Conservation (phyloP, 2,329 filamentous ascomycete species). For the Hypoxylon sp. region DNA sequence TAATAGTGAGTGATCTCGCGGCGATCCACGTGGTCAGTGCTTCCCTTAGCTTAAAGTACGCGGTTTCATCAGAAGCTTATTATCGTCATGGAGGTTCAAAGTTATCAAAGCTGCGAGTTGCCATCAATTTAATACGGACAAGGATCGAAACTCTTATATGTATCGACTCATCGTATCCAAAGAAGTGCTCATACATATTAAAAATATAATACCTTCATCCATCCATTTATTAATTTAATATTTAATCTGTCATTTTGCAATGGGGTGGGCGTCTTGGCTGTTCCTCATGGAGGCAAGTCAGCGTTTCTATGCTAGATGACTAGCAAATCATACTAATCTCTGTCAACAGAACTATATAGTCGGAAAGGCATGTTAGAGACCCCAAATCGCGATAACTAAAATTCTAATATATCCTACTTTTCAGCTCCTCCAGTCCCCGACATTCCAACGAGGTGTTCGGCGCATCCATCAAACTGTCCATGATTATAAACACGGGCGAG, state of each 20-base stretch:
- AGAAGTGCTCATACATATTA: neutral
- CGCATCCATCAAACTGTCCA: constrained; percentile 67
- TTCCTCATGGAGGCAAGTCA: constrained; percentile 40
- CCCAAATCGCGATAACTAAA: neutral
- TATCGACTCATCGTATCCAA: neutral
- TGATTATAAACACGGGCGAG: constrained; percentile 64
- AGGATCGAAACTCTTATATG: neutral
- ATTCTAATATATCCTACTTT: constrained; percentile 21
- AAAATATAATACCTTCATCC: neutral
- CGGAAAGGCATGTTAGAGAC: constrained; percentile 16
- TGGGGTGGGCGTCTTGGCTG: constrained; percentile 38
- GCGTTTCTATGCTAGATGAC: neutral
- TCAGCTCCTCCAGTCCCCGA: constrained; percentile 66
- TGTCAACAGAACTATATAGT: constrained; percentile 38
- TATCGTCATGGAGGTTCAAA: neutral
- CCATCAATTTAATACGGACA: neutral
- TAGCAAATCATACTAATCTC: constrained; percentile 8
- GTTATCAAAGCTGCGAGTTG: neutral
- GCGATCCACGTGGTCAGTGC: neutral
- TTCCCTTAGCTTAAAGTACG: neutral
- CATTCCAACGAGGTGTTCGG: constrained; percentile 67
- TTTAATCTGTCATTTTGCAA: constrained; percentile 1
- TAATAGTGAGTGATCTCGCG: neutral
- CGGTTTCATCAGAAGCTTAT: constrained; percentile 1
- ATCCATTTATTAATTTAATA: neutral